A percentile compares a stretch with the other conserved stretches of the same genome.
phyloP scores from a whole-genome alignment of 2,329 filamentous ascomycete species.

The Tolypocladium inflatum region DNA sequence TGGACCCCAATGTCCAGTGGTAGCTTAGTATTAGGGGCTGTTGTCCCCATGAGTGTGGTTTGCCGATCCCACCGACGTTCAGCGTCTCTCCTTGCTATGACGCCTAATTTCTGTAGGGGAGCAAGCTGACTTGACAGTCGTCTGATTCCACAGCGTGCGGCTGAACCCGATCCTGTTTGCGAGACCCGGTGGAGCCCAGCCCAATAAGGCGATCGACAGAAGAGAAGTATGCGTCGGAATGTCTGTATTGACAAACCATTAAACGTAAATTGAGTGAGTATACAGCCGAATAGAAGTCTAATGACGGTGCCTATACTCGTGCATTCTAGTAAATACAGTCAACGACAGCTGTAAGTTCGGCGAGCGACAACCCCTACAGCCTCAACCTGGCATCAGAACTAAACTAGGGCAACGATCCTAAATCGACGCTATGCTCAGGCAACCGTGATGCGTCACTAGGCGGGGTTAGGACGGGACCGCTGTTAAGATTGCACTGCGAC shows the following conservation, averaged over 20 bases:
- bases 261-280: background rate
- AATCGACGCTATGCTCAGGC: background rate
- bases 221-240: background rate
- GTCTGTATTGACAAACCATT: too few relatives aligned
- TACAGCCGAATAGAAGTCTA: background rate
- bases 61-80: too few relatives aligned
- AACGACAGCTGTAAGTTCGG: background rate
- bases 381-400: background rate
- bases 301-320: background rate
- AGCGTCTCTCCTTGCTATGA: too few relatives aligned
- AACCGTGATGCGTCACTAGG: background rate
- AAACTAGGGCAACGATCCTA: background rate
- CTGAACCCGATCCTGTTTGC: background rate
- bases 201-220: background rate
- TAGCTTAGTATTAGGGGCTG: too few relatives aligned
- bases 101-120: too few relatives aligned
- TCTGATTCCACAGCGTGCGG: too few relatives aligned
- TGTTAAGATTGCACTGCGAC: background rate
- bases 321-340: too few relatives aligned
- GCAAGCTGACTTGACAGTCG: too few relatives aligned
- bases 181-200: background rate
- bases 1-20: too few relatives aligned
- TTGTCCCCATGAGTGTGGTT: too few relatives aligned
- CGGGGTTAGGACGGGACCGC: background rate
- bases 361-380: background rate